Evolutionary conservation across 129 eudicot species (phyloP).

Genomic region (Centaurea solstitialis): DNA sequence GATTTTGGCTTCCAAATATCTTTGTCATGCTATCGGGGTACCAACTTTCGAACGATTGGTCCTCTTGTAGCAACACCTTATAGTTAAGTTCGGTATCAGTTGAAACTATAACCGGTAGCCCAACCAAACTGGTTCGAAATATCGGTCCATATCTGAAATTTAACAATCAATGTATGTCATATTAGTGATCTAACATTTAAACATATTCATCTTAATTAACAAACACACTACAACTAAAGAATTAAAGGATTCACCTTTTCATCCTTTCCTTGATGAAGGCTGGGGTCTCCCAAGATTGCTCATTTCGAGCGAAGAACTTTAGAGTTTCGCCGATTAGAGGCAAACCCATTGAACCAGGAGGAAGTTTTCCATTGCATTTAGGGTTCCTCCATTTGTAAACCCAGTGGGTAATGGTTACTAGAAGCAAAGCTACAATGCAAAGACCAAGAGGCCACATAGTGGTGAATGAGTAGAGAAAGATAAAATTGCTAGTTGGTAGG

Average conservation of each 20-base stretch:
- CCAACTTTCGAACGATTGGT: conserved; percentile 68
- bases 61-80: conserved; percentile 71
- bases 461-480: background rate
- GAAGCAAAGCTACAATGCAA: conserved; percentile 33
- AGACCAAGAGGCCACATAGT: conserved; percentile 43
- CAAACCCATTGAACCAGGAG: conserved; percentile 86
- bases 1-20: conserved; percentile 71
- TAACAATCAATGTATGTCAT: background rate
- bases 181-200: too few species aligned
- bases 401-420: conserved; percentile 50
- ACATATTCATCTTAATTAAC: background rate
- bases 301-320: conserved; percentile 56
- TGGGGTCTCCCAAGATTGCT: conserved; percentile 40
- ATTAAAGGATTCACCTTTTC: conserved; percentile 49
- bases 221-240: background rate
- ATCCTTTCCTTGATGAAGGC: conserved; percentile 66
- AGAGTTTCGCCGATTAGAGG: conserved; percentile 79
- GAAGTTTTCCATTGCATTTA: conserved; percentile 67
- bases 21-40: conserved; percentile 65
- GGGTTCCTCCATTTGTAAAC: conserved; percentile 72
- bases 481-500: too few species aligned
- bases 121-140: conserved; percentile 68
- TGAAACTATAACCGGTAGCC: conserved; percentile 65
- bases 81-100: conserved; percentile 69
- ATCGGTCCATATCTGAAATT: conserved; percentile 69